Conservation (phyloP, 441 rosid species). For the Jatropha multifida region DNA sequence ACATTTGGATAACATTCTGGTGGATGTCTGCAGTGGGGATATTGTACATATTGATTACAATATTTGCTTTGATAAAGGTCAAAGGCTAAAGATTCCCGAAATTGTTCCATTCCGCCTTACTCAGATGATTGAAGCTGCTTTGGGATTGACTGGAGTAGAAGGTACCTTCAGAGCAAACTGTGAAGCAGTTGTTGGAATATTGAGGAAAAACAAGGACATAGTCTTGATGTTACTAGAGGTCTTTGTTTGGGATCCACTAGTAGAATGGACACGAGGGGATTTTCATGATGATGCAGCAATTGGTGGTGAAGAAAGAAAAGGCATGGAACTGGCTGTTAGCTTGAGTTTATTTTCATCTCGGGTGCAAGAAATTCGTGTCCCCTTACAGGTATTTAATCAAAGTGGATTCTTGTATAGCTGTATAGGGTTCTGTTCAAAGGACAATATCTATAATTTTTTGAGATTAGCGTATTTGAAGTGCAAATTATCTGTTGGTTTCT, state of each 20-base stretch:
- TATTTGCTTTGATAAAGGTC: conserved; percentile 98
- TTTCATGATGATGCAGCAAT: conserved; percentile 98
- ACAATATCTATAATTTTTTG: neutral
- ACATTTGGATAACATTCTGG: conserved; percentile 96
- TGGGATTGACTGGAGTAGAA: conserved; percentile 94
- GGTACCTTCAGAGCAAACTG: conserved; percentile 89
- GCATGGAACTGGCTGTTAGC: conserved; percentile 99
- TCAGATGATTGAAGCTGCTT: conserved; percentile 86
- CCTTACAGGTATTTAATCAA: conserved; percentile 72
- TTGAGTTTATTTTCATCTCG: conserved; percentile 98
- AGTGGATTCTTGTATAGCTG: neutral
- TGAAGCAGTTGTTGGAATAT: conserved; percentile 82
- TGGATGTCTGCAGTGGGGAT: conserved; percentile 96
- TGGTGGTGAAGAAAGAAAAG: conserved; percentile 98
- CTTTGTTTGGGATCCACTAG: conserved; percentile 98
- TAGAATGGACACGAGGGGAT: conserved; percentile 99
- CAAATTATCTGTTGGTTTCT: neutral
- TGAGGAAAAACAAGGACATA: conserved; percentile 88
- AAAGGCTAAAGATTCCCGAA: conserved; percentile 91
- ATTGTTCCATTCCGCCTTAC: conserved; percentile 99
- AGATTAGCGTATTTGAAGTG: conserved; percentile 5
- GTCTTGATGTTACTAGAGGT: conserved; percentile 91
- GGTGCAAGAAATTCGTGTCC: conserved; percentile 97
- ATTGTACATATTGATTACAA: conserved; percentile 97
- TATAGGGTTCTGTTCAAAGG: conserved; percentile 11